These are phyloP conservation scores for Oemleria cerasiformis DNA, from an alignment of 306 rosid genomes.

Conservation along the genomic window DNA sequence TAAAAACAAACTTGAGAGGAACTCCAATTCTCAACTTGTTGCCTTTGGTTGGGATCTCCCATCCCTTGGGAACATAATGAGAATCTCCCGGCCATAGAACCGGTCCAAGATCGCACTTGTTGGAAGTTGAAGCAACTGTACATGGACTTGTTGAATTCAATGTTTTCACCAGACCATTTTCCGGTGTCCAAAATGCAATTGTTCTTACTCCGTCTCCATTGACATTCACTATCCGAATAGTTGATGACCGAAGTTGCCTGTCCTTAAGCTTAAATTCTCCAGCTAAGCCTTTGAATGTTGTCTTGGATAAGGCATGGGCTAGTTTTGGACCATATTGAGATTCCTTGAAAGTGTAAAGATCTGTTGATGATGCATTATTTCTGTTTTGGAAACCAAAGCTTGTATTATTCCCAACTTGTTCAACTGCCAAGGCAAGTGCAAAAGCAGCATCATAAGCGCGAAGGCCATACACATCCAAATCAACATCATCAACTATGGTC, in stretches of 20 bases:
- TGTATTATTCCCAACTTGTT: slow-evolving; percentile 14
- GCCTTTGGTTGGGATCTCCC: slow-evolving; percentile 29
- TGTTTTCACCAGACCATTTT: slow-evolving; percentile 13
- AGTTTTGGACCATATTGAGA: slow-evolving; percentile 21
- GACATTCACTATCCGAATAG: slow-evolving; percentile 38
- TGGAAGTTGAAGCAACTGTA: background rate
- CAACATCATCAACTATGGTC: background rate
- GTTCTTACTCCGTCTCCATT: slow-evolving; percentile 14
- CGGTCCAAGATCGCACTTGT: slow-evolving; percentile 2
- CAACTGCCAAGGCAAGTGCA: slow-evolving; percentile 55
- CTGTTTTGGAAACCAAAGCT: background rate
- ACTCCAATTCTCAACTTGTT: slow-evolving; percentile 35
- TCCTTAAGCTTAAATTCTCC: slow-evolving; percentile 37
- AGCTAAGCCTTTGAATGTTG: slow-evolving; percentile 38
- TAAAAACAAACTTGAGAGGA: slow-evolving; percentile 25
- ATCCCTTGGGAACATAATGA: slow-evolving; percentile 28
- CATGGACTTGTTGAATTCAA: background rate
- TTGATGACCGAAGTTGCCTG: slow-evolving; percentile 33
- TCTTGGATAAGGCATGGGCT: slow-evolving; percentile 13
- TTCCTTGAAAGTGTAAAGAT: slow-evolving; percentile 9
- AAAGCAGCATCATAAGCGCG: slow-evolving; percentile 63
- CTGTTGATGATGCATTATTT: background rate
- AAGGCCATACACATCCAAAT: slow-evolving; percentile 33
- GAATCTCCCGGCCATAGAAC: slow-evolving; percentile 48
- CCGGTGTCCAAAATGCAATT: slow-evolving; percentile 24